Percentiles rank a stretch among this genome's conserved stretches.
Evolutionary conservation across 176 grass and related monocot species (phyloP).

Genomic region (Phoenix roebelenii): DNA sequence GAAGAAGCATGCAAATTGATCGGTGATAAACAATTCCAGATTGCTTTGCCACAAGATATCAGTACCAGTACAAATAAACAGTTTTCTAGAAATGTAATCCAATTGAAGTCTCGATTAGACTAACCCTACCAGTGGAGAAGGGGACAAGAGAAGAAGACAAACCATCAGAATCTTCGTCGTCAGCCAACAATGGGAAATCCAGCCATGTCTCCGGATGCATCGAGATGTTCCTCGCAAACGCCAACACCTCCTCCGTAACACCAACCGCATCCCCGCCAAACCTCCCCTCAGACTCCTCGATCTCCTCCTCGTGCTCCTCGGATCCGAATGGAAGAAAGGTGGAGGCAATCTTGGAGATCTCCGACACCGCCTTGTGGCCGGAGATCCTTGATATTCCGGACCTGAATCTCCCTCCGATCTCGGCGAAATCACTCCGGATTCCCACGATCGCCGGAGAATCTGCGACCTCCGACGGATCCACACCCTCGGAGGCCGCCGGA

Average conservation of each 20-base stretch:
- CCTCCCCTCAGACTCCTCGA: slow-evolving; percentile 24
- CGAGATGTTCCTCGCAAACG: slow-evolving; percentile 76
- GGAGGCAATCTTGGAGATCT: slow-evolving; percentile 70
- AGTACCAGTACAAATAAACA: no score
- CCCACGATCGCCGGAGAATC: slow-evolving; percentile 32
- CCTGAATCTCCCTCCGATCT: slow-evolving; percentile 47
- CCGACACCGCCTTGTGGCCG: slow-evolving; percentile 50
- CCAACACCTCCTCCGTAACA: slow-evolving; percentile 71
- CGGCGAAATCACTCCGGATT: slow-evolving; percentile 53
- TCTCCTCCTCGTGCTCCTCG: slow-evolving; percentile 43
- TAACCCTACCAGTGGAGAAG: neutral
- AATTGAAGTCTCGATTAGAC: neutral
- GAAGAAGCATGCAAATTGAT: no score
- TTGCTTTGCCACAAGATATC: no score
- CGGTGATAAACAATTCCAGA: no score
- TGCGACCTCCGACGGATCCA: slow-evolving; percentile 1
- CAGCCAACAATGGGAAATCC: slow-evolving; percentile 77
- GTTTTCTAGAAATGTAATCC: no score
- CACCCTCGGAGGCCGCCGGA: no score
- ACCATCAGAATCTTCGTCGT: slow-evolving; percentile 70
- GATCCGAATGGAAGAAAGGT: slow-evolving; percentile 49
- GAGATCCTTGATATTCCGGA: slow-evolving; percentile 61
- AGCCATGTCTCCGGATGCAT: slow-evolving; percentile 93
- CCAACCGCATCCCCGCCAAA: slow-evolving; percentile 55
- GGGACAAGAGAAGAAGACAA: slow-evolving; percentile 52